Base-by-base conservation (phyloP, 225 moss, liverwort and hornwort genomes). In the Takakia lepidozioides region DNA sequence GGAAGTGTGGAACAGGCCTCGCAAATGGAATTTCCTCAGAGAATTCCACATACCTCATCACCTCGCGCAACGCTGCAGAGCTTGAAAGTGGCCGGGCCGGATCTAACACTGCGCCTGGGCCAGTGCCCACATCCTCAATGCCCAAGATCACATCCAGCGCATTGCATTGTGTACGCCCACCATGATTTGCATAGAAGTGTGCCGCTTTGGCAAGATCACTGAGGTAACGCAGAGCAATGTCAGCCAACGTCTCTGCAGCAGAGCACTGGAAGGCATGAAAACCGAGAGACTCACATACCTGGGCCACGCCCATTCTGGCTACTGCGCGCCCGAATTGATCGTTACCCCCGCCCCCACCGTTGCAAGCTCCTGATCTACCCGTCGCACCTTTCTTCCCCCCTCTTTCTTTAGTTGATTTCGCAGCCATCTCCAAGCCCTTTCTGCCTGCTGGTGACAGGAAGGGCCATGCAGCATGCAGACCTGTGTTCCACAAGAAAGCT, bases 1-100 rank as follows among this genome's bases (percentile, higher is more conserved):
- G 95, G 42, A 98, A 98, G 38, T 75, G 85, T 5, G 95, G 95
- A 21, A 98, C 80, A 38, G 95, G 91, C 48, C 85, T 55, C 22
- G 85, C 85, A 38, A 98, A 98, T 2, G 95, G 95, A 25, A 91
- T 83, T 48, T 98, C 95, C 37, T 98, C 95, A 8, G 87, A 78
- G 38, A 85, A 98, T 47, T 98, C 91, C 51, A 98, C 95, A 54
- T 91, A 98, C 16, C 85, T 57, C 72, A 98, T 91, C 40, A 98
- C 82, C 9, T 98, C 95, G 15, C 84, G 82, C 14, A 98, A 76
- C 36, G 81, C 76, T 36, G 72, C 60, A 2, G 95, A 90, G 53
- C 74, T 82, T 18, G 86, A 75, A 14, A 90, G 74, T 19, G 84
- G 70, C 0, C 85, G 84, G 32, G 65, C 66, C 1, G 80, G 74